phyloP scores from a whole-genome alignment of 495 filamentous ascomycete genomes.

The Penicillium paxilli region DNA sequence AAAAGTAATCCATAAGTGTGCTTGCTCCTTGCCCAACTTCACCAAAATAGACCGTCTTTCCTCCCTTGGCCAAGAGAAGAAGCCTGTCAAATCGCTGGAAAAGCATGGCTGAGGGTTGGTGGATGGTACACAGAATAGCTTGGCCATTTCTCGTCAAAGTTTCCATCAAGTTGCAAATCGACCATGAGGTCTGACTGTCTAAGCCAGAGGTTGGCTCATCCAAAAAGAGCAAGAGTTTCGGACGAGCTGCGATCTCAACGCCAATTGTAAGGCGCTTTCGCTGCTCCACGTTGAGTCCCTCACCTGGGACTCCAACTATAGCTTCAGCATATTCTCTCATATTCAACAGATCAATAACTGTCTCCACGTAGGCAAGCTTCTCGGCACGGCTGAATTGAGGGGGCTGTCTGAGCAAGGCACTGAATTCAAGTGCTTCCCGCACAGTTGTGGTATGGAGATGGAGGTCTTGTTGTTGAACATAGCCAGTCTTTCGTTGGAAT shows the following conservation, averaged over 20 bases:
- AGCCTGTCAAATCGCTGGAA: constrained; percentile 91
- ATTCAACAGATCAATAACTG: neutral
- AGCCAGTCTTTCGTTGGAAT: neutral
- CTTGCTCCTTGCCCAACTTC: neutral
- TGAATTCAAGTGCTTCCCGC: constrained; percentile 1
- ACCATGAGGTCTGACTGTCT: constrained; percentile 84
- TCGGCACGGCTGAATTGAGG: neutral
- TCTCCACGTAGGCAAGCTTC: neutral
- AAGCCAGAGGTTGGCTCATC: constrained; percentile 87
- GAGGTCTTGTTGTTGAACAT: neutral
- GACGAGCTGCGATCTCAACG: constrained; percentile 84
- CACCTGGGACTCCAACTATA: neutral
- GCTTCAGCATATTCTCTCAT: neutral
- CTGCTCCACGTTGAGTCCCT: constrained; percentile 41
- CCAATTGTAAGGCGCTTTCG: constrained; percentile 85
- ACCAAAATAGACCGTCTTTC: neutral
- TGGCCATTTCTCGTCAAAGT: constrained; percentile 83
- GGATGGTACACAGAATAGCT: constrained; percentile 89
- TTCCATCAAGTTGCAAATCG: constrained; percentile 74
- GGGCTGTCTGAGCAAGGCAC: neutral
- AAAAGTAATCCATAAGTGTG: neutral
- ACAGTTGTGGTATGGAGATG: neutral
- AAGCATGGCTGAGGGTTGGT: constrained; percentile 87
- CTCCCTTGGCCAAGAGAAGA: constrained; percentile 57
- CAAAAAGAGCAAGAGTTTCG: constrained; percentile 74